These are phyloP conservation scores for Coelastrella sp. DNA, from an alignment of 139 green algal genomes.

Conservation along the genomic window DNA sequence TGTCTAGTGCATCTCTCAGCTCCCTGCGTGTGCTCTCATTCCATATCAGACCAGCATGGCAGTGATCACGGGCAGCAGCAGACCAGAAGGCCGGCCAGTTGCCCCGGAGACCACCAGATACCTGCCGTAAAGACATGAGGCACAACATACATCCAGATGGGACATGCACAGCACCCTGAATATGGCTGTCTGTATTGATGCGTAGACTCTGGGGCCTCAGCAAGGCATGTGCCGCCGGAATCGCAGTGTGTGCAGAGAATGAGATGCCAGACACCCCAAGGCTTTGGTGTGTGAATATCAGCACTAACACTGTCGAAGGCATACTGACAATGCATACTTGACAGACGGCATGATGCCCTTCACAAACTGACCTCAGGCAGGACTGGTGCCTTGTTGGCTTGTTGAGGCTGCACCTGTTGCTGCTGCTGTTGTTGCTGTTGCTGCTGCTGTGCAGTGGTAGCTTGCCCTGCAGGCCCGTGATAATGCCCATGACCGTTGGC, in stretches of 20 bases:
- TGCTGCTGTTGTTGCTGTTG: neutral
- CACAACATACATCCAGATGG: neutral
- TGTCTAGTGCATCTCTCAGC: slow-evolving; percentile 87
- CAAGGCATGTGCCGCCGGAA: too few relatives aligned
- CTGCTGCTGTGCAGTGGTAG: neutral
- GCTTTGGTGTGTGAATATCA: too few relatives aligned
- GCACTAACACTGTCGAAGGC: too few relatives aligned
- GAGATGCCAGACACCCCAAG: too few relatives aligned
- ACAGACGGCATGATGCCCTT: too few relatives aligned
- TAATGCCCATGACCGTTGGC: neutral
- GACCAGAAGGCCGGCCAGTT: slow-evolving; percentile 92
- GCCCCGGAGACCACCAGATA: slow-evolving; percentile 56
- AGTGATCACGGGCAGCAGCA: slow-evolving; percentile 75
- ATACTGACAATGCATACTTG: too few relatives aligned
- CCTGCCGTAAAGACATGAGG: neutral
- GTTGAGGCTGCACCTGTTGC: neutral
- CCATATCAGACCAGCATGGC: slow-evolving; percentile 90
- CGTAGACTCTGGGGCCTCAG: too few relatives aligned
- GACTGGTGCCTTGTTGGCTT: neutral
- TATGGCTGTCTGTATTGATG: too few relatives aligned
- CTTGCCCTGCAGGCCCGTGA: neutral
- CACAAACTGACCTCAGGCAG: neutral
- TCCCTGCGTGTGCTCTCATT: slow-evolving; percentile 86
- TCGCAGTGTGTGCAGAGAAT: too few relatives aligned
- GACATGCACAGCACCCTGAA: too few relatives aligned